A percentile compares a stretch with the other conserved stretches of the same genome.
Evolutionary conservation across 345 rosid genomes (phyloP).

Genomic region (Xanthoceras sorbifolium): DNA sequence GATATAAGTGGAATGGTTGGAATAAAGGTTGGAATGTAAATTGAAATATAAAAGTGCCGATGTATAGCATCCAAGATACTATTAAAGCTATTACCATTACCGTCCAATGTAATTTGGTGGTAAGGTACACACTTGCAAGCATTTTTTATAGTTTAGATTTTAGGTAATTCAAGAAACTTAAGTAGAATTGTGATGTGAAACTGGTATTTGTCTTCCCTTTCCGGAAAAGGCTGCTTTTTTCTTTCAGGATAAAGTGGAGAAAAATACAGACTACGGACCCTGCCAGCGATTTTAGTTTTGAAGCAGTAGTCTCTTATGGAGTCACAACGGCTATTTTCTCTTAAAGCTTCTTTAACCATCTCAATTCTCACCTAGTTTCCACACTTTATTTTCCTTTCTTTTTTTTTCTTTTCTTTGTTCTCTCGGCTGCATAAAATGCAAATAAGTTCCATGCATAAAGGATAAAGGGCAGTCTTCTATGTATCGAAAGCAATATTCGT

Average conservation of each 20-base stretch:
- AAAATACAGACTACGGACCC: not conserved
- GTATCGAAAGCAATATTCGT: no score
- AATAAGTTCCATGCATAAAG: not conserved
- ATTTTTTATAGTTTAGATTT: no score
- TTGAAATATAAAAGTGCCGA: no score
- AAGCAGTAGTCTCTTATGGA: conserved; percentile 20
- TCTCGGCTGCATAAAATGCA: not conserved
- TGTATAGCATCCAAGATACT: no score
- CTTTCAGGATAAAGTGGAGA: not conserved
- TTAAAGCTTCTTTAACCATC: conserved; percentile 24
- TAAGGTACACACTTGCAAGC: not conserved
- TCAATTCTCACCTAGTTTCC: no score
- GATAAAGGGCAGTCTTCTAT: no score
- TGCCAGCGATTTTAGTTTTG: not conserved
- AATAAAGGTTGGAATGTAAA: no score
- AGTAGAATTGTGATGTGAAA: not conserved
- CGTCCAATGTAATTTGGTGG: no score
- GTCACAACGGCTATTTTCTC: conserved; percentile 23
- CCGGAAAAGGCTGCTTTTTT: not conserved
- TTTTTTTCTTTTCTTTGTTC: not conserved
- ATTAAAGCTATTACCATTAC: no score
- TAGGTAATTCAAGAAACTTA: not conserved
- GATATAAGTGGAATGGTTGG: no score
- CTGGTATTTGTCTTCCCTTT: not conserved
- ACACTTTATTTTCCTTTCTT: not conserved